Percentiles rank a stretch among this genome's conserved stretches.
phyloP scores from a whole-genome alignment of 768 basidiomycete genomes.

The Russula sp. region DNA sequence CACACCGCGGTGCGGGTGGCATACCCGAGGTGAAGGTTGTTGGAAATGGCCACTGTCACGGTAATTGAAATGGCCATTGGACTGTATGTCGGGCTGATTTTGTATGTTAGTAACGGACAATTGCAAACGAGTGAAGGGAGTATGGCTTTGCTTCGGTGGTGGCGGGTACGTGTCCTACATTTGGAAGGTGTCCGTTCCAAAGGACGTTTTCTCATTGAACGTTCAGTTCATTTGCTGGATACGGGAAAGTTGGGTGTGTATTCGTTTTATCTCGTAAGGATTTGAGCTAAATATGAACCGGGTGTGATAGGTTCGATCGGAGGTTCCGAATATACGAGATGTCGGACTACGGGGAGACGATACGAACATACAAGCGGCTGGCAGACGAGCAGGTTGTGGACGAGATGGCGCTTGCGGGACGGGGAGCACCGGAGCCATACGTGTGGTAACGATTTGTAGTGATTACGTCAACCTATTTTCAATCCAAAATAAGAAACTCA shows the following conservation, averaged over 20 bases:
- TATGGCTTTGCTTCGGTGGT: slow-evolving; percentile 92
- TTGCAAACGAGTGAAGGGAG: slow-evolving; percentile 76
- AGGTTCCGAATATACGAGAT: slow-evolving; percentile 88
- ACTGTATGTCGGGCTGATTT: slow-evolving; percentile 28
- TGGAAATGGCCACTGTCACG: slow-evolving; percentile 87
- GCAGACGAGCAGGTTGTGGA: slow-evolving; percentile 69
- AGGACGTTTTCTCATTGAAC: slow-evolving; percentile 12
- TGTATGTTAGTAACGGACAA: slow-evolving; percentile 70
- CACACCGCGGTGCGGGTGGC: slow-evolving; percentile 48
- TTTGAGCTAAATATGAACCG: slow-evolving; percentile 7
- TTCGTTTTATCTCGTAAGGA: neutral
- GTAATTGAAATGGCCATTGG: slow-evolving; percentile 38
- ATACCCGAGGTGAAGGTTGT: slow-evolving; percentile 80
- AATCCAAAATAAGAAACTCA: slow-evolving; percentile 46
- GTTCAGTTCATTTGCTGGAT: slow-evolving; percentile 74
- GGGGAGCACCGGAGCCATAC: slow-evolving; percentile 35
- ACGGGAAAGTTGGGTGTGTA: slow-evolving; percentile 68
- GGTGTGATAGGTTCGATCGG: slow-evolving; percentile 70
- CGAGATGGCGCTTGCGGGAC: slow-evolving; percentile 58
- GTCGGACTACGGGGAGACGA: slow-evolving; percentile 87
- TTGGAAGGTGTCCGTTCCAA: neutral
- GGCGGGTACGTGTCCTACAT: slow-evolving; percentile 56
- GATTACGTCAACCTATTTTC: neutral
- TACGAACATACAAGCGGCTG: slow-evolving; percentile 81
- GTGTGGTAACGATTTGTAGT: slow-evolving; percentile 14